Base-by-base conservation (phyloP, 352 stramenopile genomes). In the Phytopythium helicoides region DNA sequence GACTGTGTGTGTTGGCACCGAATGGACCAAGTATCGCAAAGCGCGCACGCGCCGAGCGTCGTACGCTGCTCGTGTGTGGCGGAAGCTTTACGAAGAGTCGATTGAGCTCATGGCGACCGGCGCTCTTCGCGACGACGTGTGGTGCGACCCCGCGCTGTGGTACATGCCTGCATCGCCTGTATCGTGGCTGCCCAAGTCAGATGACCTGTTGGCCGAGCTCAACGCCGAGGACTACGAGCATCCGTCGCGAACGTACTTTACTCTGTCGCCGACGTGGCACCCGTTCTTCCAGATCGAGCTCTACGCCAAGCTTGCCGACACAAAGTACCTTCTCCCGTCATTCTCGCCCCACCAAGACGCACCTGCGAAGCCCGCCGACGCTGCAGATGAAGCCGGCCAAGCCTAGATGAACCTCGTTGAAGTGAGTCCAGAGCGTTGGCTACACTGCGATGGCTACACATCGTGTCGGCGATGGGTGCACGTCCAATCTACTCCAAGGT, bases 41-140 rank as follows among this genome's bases (percentile, higher is more conserved):
- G 66, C 61, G 12, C 68, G 68, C 52, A 71, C 71, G 35, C 56
- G 62, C 14, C 68, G 68, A 45, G 64, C 64, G 33, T 63, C 63
- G 54, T 66, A 72, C 34, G 64, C 68, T 1, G 66, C 73, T 23
- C 62, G 64, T 1, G 52, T 58, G 33, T 78, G 68, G 68, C 58
- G 68, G 34, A 78, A 74, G 42, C 47, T 78, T 19, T 78, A 78
- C 47, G 62, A 61, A 28, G 56, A 75, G 46, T 77, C 68, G 48
- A 68, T 77, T 40, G 63, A 77, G 44, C 68, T 77, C 60, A 77
- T 77, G 56, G 56, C 61, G 19, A 40, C 56, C n/a, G 57, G 64
- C 12, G 51, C 56, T 7, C 42, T 77, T 31, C 68, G 64, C 3
- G 61, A 69, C 15, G 68, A 77, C 41, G 57, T 77, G 18, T 77